These are phyloP conservation scores for Delitschia confertaspora DNA, from an alignment of 495 filamentous ascomycete genomes.

Conservation along the genomic window DNA sequence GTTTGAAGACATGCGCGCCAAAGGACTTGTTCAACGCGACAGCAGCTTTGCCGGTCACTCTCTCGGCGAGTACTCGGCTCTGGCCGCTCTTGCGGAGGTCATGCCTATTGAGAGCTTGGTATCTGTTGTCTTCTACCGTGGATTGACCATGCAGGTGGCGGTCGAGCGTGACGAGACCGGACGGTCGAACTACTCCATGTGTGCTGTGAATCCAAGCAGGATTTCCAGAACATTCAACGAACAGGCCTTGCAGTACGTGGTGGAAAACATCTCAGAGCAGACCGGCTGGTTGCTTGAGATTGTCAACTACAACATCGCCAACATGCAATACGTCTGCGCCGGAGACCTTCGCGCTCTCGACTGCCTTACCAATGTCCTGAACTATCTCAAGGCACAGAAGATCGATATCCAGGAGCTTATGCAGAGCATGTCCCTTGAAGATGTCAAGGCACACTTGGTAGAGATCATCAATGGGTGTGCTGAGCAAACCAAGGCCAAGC, in stretches of 20 bases:
- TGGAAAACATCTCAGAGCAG: slow-evolving; percentile 82
- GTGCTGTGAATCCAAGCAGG: slow-evolving; percentile 93
- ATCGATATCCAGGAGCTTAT: slow-evolving; percentile 91
- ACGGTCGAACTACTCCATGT: slow-evolving; percentile 97
- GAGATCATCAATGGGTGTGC: slow-evolving; percentile 79
- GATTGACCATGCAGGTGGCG: slow-evolving; percentile 98
- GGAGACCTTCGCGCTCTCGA: slow-evolving; percentile 94
- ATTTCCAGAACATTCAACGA: slow-evolving; percentile 98
- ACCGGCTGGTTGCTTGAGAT: slow-evolving; percentile 95
- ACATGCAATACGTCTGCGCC: slow-evolving; percentile 97
- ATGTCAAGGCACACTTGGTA: slow-evolving; percentile 73
- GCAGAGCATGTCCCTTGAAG: slow-evolving; percentile 70
- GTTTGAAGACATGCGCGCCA: slow-evolving; percentile 97
- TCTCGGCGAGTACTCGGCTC: slow-evolving; percentile 93
- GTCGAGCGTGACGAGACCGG: slow-evolving; percentile 91
- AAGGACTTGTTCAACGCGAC: slow-evolving; percentile 90
- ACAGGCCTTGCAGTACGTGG: slow-evolving; percentile 88
- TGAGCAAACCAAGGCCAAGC: slow-evolving; percentile 77
- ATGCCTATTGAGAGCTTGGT: slow-evolving; percentile 98
- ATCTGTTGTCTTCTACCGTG: slow-evolving; percentile 97
- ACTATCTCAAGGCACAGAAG: slow-evolving; percentile 90
- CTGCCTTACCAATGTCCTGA: slow-evolving; percentile 82
- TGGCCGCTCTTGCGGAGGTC: slow-evolving; percentile 93
- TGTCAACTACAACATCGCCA: slow-evolving; percentile 97
- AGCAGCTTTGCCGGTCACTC: slow-evolving; percentile 97